phyloP scores from a whole-genome alignment of 176 grass and related monocot genomes.

The Triticum turgidum region DNA sequence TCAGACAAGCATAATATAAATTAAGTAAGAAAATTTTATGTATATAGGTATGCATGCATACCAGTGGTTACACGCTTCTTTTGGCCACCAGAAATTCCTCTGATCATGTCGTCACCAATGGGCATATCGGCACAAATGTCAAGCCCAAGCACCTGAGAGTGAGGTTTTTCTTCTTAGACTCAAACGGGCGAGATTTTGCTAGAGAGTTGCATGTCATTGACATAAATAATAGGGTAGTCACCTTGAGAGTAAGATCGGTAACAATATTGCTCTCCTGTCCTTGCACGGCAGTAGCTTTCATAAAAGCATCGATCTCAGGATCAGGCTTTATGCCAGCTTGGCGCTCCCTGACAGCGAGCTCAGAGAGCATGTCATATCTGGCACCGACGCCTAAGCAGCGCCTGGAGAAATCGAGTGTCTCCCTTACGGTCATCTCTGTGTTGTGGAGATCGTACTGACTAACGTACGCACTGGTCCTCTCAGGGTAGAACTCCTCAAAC shows the following conservation, averaged over 20 bases:
- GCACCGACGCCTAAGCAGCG: slow-evolving; percentile 58
- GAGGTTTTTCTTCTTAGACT: background rate
- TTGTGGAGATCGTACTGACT: slow-evolving; percentile 69
- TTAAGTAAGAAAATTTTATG: background rate
- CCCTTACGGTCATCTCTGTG: slow-evolving; percentile 72
- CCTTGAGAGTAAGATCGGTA: slow-evolving; percentile 67
- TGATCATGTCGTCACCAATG: slow-evolving; percentile 66
- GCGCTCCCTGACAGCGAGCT: slow-evolving; percentile 49
- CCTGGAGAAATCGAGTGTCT: slow-evolving; percentile 69
- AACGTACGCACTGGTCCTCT: slow-evolving; percentile 60
- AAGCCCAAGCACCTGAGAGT: slow-evolving; percentile 53
- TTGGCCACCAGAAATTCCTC: slow-evolving; percentile 77
- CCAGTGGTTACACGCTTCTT: slow-evolving; percentile 72
- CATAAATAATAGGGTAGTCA: background rate
- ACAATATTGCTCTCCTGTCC: slow-evolving; percentile 44
- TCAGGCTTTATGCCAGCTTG: slow-evolving; percentile 71
- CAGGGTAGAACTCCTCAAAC: slow-evolving; percentile 60
- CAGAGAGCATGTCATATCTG: slow-evolving; percentile 61
- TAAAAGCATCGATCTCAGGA: slow-evolving; percentile 65
- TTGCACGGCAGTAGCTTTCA: slow-evolving; percentile 66
- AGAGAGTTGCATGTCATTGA: background rate
- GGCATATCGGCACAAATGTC: slow-evolving; percentile 67
- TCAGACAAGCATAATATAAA: background rate
- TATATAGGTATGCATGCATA: slow-evolving; percentile 3
- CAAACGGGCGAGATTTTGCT: background rate